Base-by-base conservation (phyloP, 1,284 basidiomycete genomes). In the Rhodotorula mucilaginosa region DNA sequence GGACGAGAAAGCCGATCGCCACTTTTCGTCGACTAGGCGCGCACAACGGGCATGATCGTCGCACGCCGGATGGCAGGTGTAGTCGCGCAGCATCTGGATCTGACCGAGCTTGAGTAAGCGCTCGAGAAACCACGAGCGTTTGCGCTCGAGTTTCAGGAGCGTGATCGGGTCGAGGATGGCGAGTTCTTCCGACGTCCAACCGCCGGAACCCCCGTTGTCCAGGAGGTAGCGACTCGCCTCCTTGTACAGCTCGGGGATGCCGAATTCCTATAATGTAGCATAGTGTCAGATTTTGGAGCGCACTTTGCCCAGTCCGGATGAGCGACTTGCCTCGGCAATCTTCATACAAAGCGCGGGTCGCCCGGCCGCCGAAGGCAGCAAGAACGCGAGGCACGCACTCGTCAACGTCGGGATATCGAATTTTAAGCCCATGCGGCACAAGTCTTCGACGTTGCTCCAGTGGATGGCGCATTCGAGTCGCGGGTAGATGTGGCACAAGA, bases 101-200 rank as follows among this genome's bases (percentile, higher is more conserved):
- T 93, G 84, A 3, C 93, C 92, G 6, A 97, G 87, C 81, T 97
- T 97, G 73, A 97, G 85, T 21, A 97, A 88, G 18, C 94, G 87
- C 80, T 97, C 94, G 48, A 97, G 86, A 82, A 96, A 96, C 93
- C 93, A 96, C 67, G 89, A 93, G 67, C 93, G 87, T 52, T 90
- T 84, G 80, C 91, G 92, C 81, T 93, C 91, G 23, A 96, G 86
- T 79, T 93, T 95, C 63, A 95, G 83, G 19, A 91, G 84, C 0
- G 93, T 96, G 70, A 89, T 88, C 66, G 88, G 87, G 73, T 87
- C 89, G 34, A 75, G 69, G 21, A 54, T 31, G 71, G 88, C 88
- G 72, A 95, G 83, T 79, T 96, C 93, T 18, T 76, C 76, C 51
- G 88, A 84, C 70, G 93, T 91, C 79, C 83, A 83, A 61, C 80